phyloP scores from a whole-genome alignment of 139 green algal genomes.

The Haematococcus lacustris region DNA sequence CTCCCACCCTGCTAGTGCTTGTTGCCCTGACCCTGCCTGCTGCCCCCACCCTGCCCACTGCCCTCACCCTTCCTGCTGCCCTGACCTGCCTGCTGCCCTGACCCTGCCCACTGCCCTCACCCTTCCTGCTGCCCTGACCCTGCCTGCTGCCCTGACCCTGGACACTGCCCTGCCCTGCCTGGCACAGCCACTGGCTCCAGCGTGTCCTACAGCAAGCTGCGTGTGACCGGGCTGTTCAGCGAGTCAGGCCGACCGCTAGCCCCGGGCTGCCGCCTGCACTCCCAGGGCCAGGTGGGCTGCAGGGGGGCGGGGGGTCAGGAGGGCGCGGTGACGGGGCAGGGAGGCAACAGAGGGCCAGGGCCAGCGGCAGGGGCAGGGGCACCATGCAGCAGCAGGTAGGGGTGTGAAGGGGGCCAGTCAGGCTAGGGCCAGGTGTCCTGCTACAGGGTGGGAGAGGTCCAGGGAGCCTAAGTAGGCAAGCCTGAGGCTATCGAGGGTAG shows the following conservation, averaged over 20 bases:
- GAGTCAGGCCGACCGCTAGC: conserved; percentile 4
- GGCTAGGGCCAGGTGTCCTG: too few species aligned
- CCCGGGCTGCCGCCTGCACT: not conserved
- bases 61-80: not conserved
- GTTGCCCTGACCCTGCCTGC: too few species aligned
- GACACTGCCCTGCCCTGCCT: too few species aligned
- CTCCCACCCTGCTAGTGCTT: too few species aligned
- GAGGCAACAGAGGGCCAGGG: too few species aligned
- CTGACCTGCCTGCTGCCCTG: not conserved
- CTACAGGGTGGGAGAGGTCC: too few species aligned
- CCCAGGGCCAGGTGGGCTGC: not conserved
- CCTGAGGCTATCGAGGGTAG: too few species aligned
- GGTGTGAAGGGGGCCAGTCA: too few species aligned
- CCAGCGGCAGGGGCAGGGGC: too few species aligned
- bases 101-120: not conserved
- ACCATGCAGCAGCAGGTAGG: too few species aligned
- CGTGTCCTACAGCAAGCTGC: not conserved
- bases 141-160: not conserved
- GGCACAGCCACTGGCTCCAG: not conserved
- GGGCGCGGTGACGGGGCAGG: too few species aligned
- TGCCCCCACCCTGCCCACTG: not conserved
- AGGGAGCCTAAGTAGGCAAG: too few species aligned
- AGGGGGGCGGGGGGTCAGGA: not conserved
- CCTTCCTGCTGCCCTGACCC: not conserved
- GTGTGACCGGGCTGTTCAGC: not conserved